phyloP scores from a whole-genome alignment of 1,139 yeast genomes.

The Petasospora fabianii region DNA sequence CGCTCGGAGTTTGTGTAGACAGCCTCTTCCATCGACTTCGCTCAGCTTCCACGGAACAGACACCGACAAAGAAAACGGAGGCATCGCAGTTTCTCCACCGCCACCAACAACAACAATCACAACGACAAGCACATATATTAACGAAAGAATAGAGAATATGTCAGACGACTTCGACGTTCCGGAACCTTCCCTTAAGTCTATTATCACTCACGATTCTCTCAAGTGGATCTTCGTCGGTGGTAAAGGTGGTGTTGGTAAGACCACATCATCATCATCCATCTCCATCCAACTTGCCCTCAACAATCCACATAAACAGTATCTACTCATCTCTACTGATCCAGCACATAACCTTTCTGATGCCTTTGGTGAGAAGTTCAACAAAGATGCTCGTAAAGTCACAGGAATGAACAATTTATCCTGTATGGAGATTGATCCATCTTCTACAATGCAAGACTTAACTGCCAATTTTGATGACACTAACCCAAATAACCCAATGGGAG shows the following conservation, averaged over 20 bases:
- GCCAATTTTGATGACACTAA: constrained; percentile 45
- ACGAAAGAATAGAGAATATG: too few species aligned
- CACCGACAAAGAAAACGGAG: too few species aligned
- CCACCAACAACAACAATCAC: too few species aligned
- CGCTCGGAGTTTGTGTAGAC: too few species aligned
- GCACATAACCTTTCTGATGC: constrained; percentile 98
- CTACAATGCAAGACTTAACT: constrained; percentile 86
- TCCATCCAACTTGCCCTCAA: constrained; percentile 87
- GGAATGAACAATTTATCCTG: constrained; percentile 86
- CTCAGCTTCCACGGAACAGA: too few species aligned
- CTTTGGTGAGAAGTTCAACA: constrained; percentile 95
- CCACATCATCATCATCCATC: constrained; percentile 93
- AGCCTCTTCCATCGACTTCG: too few species aligned
- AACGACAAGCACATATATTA: background rate
- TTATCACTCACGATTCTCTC: constrained; percentile 62
- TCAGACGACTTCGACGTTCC: constrained; percentile 30
- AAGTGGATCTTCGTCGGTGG: constrained; percentile 99
- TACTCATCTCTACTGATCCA: constrained; percentile 94
- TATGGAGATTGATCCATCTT: constrained; percentile 98
- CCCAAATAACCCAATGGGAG: constrained; percentile 58
- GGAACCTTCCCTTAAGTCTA: constrained; percentile 67
- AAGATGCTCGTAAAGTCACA: constrained; percentile 90
- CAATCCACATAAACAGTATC: constrained; percentile 75
- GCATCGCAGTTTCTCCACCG: too few species aligned
- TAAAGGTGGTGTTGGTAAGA: constrained; percentile 98